Evolutionary conservation across 1,139 yeast genomes (phyloP), one percentile per base, ranked within the genome.

Genomic region (Candida tetrigidarum): DNA sequence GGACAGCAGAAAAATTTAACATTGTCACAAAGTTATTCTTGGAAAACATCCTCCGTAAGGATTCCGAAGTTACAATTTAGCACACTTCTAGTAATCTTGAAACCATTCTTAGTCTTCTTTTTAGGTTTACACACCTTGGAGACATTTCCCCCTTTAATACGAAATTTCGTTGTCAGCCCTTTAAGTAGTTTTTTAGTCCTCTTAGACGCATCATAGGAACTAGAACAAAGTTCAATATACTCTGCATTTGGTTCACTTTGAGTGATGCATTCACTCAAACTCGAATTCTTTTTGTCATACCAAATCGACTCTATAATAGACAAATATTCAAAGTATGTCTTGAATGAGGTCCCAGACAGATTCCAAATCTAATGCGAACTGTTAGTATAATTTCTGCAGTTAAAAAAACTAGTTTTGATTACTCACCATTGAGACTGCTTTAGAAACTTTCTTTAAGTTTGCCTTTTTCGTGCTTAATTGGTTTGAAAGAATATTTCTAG

Each of bases 381-480:
- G 50, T 48, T 51, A 50, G 53, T 53, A 41, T 30, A 8, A 10
- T 22, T 10, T 7, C 9, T 22, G 25, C 25, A 18, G 15, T 5
- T 6, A 11, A 18, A 15, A 20, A 22, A 26, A n/a, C 19, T 35
- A n/a, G 12, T 6, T 8, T 2, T 19, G 12, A 18, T 29, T 44
- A 57, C 64, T 26, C 58, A 60, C 63, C n/a, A 41, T 23, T 7
- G 63, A 57, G 3, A 55, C 52, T 4, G 50, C 45, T 38, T 55
- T 57, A 5, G 63, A 59, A 11, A 56, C 44, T 2, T 44, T 46
- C 12, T 45, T 49, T 23, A 48, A 50, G 37, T 50, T 43, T 35
- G 35, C 42, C 10, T 44, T 39, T 25, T 45, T 37, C 20, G 35
- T 46, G 41, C 48, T 51, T 12, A 50, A 41, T 33, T 52, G 37